Base-by-base conservation (phyloP, 148 eudicot species). In the Rhododendron griersonianum region DNA sequence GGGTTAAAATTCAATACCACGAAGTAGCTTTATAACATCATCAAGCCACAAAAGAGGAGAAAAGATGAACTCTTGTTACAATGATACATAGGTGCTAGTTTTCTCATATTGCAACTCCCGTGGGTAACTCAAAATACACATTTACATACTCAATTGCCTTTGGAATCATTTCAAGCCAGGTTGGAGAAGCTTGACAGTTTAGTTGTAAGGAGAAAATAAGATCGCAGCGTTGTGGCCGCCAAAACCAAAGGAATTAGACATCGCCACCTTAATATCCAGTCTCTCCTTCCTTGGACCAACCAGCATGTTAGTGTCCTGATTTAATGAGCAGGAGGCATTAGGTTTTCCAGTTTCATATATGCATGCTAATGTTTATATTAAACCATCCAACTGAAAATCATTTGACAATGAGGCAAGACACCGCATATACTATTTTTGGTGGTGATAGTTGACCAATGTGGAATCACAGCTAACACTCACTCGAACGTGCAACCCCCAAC, bases 171-270 rank as follows among this genome's bases (percentile, higher is more conserved):
- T 83, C 39, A 76, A 65, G 61, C 63, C 81, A 83, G 47, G 88
- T 81, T 71, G 30, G 48, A 74, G 82, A 21, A 85, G 87, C 87
- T 23, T 35, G 83, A 63, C 10, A 78, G 87, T 87, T 92, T 94
- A 95, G 88, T 91, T 89, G 91, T 91, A 98, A 30, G 99, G 95
- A 30, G 96, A 98, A 90, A 98, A 94, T 83, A 98, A 87, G 92
- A 98, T 93, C 2, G 99, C 95, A 37, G 99, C 94, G 89, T 98
- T 98, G 82, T 98, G 99, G 21, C 98, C 99, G 10, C 99, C 99
- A 78, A 98, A 98, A 59, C 99, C 99, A 83, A 98, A 98, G 10
- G 99, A 98, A 88, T 95, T 98, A 63, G 98, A 95, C 90, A 95
- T 61, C 51, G 98, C 99, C 63, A 96, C 98, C 90, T 93, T 98